A percentile compares a stretch with the other conserved stretches of the same genome.
Conservation (phyloP, 139 green algal species). For the Choricystis sp. region DNA sequence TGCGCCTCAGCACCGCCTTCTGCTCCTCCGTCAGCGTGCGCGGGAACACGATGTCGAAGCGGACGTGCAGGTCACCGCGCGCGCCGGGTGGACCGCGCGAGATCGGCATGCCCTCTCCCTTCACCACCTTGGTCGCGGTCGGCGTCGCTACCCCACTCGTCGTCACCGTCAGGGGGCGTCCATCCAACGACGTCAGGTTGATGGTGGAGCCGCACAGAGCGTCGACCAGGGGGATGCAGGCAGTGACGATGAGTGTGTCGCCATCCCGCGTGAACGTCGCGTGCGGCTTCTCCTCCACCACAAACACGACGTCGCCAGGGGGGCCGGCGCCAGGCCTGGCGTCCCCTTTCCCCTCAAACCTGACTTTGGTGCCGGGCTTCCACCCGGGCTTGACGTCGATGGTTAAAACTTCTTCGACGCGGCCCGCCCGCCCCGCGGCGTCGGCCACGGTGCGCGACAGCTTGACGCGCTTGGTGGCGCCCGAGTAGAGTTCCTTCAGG, state of each 20-base stretch:
- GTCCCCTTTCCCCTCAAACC: slow-evolving; percentile 78
- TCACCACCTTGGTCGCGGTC: slow-evolving; percentile 16
- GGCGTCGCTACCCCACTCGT: slow-evolving; percentile 10
- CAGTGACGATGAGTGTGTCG: slow-evolving; percentile 60
- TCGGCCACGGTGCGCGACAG: slow-evolving; percentile 20
- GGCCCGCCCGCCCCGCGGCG: slow-evolving; percentile 5
- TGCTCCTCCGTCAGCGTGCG: slow-evolving; percentile 19
- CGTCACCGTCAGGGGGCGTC: slow-evolving; percentile 23
- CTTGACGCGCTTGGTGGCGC: slow-evolving; percentile 31
- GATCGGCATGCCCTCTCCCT: slow-evolving; percentile 68
- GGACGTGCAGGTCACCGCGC: slow-evolving; percentile 54
- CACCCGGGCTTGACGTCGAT: slow-evolving; percentile 83
- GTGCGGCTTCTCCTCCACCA: slow-evolving; percentile 83
- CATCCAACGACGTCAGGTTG: slow-evolving; percentile 35
- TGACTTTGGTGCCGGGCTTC: slow-evolving; percentile 92
- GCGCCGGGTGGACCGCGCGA: slow-evolving; percentile 39
- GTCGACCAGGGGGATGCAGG: slow-evolving; percentile 28
- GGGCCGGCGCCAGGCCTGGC: slow-evolving; percentile 51
- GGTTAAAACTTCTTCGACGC: slow-evolving; percentile 63
- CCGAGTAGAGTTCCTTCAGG: slow-evolving; percentile 73
- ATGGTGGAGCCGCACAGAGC: slow-evolving; percentile 27
- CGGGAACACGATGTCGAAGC: slow-evolving; percentile 40
- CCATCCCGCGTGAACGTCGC: slow-evolving; percentile 59
- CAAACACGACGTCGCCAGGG: slow-evolving; percentile 73
- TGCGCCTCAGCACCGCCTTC: slow-evolving; percentile 10